Conservation (phyloP, 2,329 filamentous ascomycete genomes). For the Trichoderma pleuroti region DNA sequence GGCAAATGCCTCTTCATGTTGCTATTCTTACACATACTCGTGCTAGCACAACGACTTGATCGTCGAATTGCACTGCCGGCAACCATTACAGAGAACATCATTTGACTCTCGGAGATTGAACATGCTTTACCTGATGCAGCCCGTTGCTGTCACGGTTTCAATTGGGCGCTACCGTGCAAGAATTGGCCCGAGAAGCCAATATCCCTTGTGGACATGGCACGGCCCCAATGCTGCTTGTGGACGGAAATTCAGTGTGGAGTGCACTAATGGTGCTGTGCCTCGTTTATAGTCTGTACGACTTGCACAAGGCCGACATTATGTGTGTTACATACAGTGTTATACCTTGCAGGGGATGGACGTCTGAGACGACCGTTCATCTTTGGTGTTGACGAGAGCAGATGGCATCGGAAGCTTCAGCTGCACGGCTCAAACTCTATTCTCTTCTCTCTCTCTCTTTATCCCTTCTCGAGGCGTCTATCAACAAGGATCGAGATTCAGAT, state of each 20-base stretch:
- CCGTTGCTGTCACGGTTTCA: neutral
- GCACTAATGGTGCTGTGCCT: conserved; percentile 8
- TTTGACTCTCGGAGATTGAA: conserved; percentile 12
- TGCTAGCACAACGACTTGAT: neutral
- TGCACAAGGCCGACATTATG: conserved; percentile 6
- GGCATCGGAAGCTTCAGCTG: neutral
- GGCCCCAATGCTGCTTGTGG: conserved; percentile 9
- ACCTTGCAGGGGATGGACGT: neutral
- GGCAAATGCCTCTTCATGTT: neutral
- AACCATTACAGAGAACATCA: neutral
- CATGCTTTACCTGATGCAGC: conserved; percentile 13
- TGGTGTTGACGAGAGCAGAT: neutral
- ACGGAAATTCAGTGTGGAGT: neutral
- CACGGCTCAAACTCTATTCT: neutral
- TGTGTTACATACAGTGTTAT: neutral
- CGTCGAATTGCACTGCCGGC: conserved; percentile 9
- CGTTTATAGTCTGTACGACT: neutral
- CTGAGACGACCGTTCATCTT: neutral
- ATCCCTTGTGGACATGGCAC: conserved; percentile 9
- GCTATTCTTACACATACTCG: neutral
- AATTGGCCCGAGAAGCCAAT: conserved; percentile 2
- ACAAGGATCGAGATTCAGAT: neutral
- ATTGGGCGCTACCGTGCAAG: conserved; percentile 2
- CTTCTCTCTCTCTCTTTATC: neutral
- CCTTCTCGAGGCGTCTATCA: neutral